Percentiles rank a stretch among this genome's conserved stretches.
These are phyloP conservation scores for Neostapfia colusana DNA, from an alignment of 176 grass and related monocot genomes.

Conservation along the genomic window DNA sequence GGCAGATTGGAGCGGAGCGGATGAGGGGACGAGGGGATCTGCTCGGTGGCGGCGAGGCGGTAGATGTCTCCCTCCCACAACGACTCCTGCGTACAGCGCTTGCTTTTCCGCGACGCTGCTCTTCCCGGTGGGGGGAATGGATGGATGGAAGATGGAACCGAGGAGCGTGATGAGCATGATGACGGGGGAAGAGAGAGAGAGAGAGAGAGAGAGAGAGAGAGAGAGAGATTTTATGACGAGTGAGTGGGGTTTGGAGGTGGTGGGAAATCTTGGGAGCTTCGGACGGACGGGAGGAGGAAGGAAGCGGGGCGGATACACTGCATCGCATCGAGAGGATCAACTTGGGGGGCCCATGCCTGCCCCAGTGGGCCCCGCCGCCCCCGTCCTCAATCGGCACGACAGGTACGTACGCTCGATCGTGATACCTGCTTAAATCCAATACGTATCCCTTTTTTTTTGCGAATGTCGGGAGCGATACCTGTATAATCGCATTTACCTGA, in stretches of 20 bases:
- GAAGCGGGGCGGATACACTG: conserved; percentile 30
- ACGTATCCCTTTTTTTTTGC: no score
- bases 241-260: conserved; percentile 19
- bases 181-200: conserved; percentile 21
- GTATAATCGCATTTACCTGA: no score
- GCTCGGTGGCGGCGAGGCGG: conserved; percentile 15
- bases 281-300: background rate
- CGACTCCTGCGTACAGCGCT: background rate
- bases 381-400: conserved; percentile 12
- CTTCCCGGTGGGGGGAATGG: background rate
- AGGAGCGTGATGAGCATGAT: conserved; percentile 27
- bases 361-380: background rate
- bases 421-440: no score
- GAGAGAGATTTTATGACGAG: conserved; percentile 33
- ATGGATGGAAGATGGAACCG: background rate
- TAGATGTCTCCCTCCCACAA: background rate
- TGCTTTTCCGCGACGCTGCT: conserved; percentile 5
- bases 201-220: background rate
- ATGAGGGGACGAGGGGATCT: conserved; percentile 8
- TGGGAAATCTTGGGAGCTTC: conserved; percentile 1
- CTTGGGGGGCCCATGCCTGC: conserved; percentile 31
- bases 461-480: no score
- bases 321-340: conserved; percentile 49
- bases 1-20: background rate
- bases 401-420: background rate